These are phyloP conservation scores for Microthlaspi erraticum DNA, from an alignment of 345 rosid genomes.

Conservation along the genomic window DNA sequence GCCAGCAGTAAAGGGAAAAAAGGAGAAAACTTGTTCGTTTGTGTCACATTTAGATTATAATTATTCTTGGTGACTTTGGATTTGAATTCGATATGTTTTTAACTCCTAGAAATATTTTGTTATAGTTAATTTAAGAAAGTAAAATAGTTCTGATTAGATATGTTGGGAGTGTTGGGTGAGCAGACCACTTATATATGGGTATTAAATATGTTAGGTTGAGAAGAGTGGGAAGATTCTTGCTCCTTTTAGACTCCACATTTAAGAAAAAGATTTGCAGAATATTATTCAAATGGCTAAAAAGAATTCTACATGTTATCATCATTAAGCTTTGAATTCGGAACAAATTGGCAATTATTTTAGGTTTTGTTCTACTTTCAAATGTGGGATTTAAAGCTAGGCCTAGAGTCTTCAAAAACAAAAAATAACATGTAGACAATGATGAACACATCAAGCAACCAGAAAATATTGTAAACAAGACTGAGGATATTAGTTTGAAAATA, in stretches of 20 bases:
- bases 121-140: conserved; percentile 18
- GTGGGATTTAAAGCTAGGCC: no score
- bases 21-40: not conserved
- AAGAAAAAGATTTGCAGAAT: conserved; percentile 11
- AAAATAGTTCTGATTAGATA: not conserved
- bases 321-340: conserved; percentile 1
- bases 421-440: no score
- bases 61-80: not conserved
- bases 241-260: conserved; percentile 38
- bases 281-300: conserved; percentile 21
- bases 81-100: not conserved
- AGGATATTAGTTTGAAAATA: no score
- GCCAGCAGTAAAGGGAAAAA: conserved; percentile 1
- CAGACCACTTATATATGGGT: conserved; percentile 23
- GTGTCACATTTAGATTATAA: not conserved
- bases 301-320: not conserved
- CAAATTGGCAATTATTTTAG: not conserved
- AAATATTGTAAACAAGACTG: no score
- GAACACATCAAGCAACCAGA: no score
- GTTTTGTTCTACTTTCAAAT: no score
- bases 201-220: conserved; percentile 40
- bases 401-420: no score
- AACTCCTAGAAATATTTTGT: not conserved
- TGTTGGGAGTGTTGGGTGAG: conserved; percentile 31
- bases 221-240: conserved; percentile 35